A percentile compares a stretch with the other conserved stretches of the same genome.
These are phyloP conservation scores for Diaporthe batatas DNA, from an alignment of 2,329 filamentous ascomycete species.

Conservation along the genomic window DNA sequence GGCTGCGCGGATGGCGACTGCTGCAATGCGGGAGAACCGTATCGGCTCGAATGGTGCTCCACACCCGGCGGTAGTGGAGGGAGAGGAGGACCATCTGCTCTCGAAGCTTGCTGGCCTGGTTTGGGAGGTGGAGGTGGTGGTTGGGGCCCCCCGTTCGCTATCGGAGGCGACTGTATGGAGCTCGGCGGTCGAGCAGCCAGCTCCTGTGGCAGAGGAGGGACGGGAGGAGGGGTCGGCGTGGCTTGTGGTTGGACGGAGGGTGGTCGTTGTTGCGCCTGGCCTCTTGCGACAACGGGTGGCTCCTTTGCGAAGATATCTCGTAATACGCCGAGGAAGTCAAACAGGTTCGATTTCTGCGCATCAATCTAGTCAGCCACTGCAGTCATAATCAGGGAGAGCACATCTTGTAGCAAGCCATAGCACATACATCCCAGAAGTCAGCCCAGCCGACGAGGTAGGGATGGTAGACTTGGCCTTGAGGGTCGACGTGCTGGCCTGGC, in stretches of 20 bases:
- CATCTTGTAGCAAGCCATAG: not conserved
- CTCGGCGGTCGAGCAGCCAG: slow-evolving; percentile 60
- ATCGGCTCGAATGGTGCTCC: slow-evolving; percentile 45
- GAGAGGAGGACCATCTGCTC: slow-evolving; percentile 48
- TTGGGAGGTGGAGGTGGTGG: slow-evolving; percentile 70
- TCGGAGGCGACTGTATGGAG: slow-evolving; percentile 51
- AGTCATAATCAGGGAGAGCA: not conserved
- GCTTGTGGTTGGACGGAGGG: slow-evolving; percentile 53
- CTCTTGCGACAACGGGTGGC: slow-evolving; percentile 86
- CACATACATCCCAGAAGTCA: slow-evolving; percentile 88
- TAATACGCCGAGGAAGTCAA: slow-evolving; percentile 86
- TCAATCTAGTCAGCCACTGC: slow-evolving; percentile 42
- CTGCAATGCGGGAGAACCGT: slow-evolving; percentile 33
- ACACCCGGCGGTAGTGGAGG: slow-evolving; percentile 54
- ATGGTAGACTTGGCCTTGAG: slow-evolving; percentile 94
- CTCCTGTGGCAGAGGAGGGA: slow-evolving; percentile 80
- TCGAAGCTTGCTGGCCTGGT: slow-evolving; percentile 53
- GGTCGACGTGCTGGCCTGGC: slow-evolving; percentile 93
- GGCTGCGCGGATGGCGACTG: slow-evolving; percentile 39
- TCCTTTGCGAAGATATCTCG: slow-evolving; percentile 94
- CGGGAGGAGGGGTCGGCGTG: slow-evolving; percentile 68
- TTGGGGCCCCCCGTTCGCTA: slow-evolving; percentile 48
- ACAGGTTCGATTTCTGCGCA: slow-evolving; percentile 80
- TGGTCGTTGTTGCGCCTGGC: slow-evolving; percentile 60
- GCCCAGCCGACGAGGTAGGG: slow-evolving; percentile 93